These are phyloP conservation scores for Exophiala aquamarina DNA, from an alignment of 2,329 filamentous ascomycete genomes.

Conservation along the genomic window DNA sequence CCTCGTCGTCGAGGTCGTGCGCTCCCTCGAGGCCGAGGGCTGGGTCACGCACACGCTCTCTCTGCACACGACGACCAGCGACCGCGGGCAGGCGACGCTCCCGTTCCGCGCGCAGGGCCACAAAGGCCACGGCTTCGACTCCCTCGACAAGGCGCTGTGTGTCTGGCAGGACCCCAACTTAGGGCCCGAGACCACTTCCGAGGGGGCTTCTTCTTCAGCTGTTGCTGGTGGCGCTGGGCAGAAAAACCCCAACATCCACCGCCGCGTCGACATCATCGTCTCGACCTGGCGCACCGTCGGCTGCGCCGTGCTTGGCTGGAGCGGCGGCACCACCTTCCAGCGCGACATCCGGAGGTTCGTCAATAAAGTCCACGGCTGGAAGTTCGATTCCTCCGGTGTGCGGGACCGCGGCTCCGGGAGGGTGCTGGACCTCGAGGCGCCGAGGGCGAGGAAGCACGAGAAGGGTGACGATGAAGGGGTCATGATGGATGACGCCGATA, in stretches of 20 bases:
- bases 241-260: conserved; percentile 71
- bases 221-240: no score
- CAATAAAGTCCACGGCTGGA: conserved; percentile 69
- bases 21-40: conserved; percentile 64
- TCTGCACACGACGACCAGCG: conserved; percentile 67
- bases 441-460: conserved; percentile 61
- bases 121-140: conserved; percentile 71
- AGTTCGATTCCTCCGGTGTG: conserved; percentile 90
- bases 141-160: conserved; percentile 85
- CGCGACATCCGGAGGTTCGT: conserved; percentile 80
- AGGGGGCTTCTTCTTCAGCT: no score
- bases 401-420: conserved; percentile 64
- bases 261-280: conserved; percentile 89
- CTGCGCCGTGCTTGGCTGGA: conserved; percentile 87
- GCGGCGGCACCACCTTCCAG: conserved; percentile 84
- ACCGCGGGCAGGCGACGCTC: conserved; percentile 67
- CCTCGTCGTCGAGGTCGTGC: conserved; percentile 72
- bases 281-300: conserved; percentile 85
- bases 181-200: conserved; percentile 26
- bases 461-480: conserved; percentile 79
- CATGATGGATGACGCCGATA: conserved; percentile 43
- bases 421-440: conserved; percentile 67
- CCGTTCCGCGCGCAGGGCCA: conserved; percentile 50
- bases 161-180: conserved; percentile 78
- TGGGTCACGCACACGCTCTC: conserved; percentile 82